A percentile compares a stretch with the other conserved stretches of the same genome.
phyloP scores from a whole-genome alignment of 331 rosid species.

The Cydonia oblonga region DNA sequence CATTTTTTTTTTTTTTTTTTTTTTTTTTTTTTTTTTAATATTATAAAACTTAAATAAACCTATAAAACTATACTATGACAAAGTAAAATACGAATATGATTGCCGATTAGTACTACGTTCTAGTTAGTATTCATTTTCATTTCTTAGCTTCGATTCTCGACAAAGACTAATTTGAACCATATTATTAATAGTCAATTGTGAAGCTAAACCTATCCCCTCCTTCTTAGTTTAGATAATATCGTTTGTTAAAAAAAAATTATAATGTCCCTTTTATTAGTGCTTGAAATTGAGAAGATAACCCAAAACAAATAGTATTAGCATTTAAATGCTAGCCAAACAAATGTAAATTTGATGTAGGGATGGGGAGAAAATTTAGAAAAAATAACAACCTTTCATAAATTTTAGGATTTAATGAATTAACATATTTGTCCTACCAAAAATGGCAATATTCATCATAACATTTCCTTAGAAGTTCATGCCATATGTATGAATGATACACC shows the following conservation, averaged over 20 bases:
- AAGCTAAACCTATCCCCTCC: too few species aligned
- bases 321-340: not conserved
- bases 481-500: not conserved
- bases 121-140: too few species aligned
- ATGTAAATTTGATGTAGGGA: too few species aligned
- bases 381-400: not conserved
- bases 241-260: too few species aligned
- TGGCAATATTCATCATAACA: not conserved
- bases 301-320: not conserved
- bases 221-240: too few species aligned
- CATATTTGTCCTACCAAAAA: not conserved
- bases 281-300: not conserved
- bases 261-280: not conserved
- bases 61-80: not conserved
- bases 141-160: too few species aligned
- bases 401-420: not conserved
- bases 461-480: not conserved
- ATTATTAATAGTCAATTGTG: too few species aligned
- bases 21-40: too few species aligned
- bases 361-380: not conserved
- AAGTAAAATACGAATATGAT: too few species aligned
- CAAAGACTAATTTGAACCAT: too few species aligned
- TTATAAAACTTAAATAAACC: not conserved
- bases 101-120: too few species aligned
- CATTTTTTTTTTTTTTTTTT: too few species aligned